Percentiles rank a stretch among this genome's conserved stretches.
Evolutionary conservation across 2,329 filamentous ascomycete species (phyloP).

Genomic region (Talaromyces amestolkiae): DNA sequence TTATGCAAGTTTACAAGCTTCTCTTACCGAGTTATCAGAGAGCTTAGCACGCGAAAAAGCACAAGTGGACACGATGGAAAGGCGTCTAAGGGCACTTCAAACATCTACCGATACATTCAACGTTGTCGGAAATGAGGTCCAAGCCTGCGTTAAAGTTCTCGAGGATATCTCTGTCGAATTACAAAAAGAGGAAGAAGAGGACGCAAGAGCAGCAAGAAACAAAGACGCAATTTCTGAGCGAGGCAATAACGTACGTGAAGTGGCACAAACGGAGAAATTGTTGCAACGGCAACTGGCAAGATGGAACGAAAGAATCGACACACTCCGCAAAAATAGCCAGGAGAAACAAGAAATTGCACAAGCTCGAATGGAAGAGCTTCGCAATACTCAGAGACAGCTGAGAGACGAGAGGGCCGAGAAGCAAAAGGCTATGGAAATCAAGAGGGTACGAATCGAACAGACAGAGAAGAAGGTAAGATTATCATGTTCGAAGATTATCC

Average conservation of each 20-base stretch:
- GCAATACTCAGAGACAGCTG: constrained; percentile 73
- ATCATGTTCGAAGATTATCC: neutral
- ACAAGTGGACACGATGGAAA: constrained; percentile 83
- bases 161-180: constrained; percentile 85
- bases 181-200: constrained; percentile 86
- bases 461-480: constrained; percentile 89
- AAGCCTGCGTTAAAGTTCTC: constrained; percentile 81
- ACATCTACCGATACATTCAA: constrained; percentile 88
- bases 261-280: constrained; percentile 82
- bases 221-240: constrained; percentile 83
- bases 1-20: constrained; percentile 76
- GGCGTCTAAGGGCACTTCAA: constrained; percentile 81
- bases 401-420: constrained; percentile 84
- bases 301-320: constrained; percentile 83
- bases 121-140: constrained; percentile 79
- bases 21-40: constrained; percentile 76
- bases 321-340: constrained; percentile 74
- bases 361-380: constrained; percentile 84
- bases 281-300: constrained; percentile 80
- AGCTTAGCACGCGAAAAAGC: constrained; percentile 74
- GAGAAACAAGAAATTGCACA: constrained; percentile 79
- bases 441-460: constrained; percentile 92
- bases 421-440: constrained; percentile 85
- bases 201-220: constrained; percentile 74
- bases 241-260: constrained; percentile 84